phyloP scores from a whole-genome alignment of 305 asterid species.

The Fraxinus velutina region DNA sequence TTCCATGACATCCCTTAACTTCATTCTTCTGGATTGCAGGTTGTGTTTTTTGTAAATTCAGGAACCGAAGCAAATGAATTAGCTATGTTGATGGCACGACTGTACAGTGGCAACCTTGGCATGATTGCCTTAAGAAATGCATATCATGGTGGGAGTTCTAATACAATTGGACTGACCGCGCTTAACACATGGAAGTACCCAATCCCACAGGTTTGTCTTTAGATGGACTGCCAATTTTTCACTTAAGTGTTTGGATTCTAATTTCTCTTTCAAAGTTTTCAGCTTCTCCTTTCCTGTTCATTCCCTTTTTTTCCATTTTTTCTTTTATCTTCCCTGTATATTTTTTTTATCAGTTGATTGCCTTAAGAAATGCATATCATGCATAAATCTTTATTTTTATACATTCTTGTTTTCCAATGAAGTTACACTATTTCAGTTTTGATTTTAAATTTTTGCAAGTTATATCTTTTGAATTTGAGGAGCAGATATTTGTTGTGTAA shows the following conservation, averaged over 20 bases:
- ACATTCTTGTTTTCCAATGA: background rate
- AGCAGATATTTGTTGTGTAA: background rate
- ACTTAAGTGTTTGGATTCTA: background rate
- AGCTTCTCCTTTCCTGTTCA: background rate
- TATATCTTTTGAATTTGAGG: background rate
- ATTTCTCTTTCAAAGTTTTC: background rate
- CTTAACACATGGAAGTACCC: conserved; percentile 91
- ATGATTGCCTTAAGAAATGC: conserved; percentile 91
- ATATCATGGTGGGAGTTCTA: conserved; percentile 92
- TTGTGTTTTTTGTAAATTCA: conserved; percentile 90
- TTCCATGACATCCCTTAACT: background rate
- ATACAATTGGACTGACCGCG: conserved; percentile 80
- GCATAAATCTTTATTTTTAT: background rate
- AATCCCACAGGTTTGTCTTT: conserved; percentile 73
- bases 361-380: background rate
- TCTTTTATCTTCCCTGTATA: background rate
- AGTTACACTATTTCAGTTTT: background rate
- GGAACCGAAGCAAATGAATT: conserved; percentile 97
- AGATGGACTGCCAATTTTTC: background rate
- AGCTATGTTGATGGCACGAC: conserved; percentile 88
- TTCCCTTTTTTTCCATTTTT: background rate
- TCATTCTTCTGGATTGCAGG: conserved; percentile 44
- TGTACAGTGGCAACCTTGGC: conserved; percentile 75
- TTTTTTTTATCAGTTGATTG: background rate
- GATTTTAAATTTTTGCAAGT: background rate